Conservation (phyloP, 768 basidiomycete species). For the Bullera alba region DNA sequence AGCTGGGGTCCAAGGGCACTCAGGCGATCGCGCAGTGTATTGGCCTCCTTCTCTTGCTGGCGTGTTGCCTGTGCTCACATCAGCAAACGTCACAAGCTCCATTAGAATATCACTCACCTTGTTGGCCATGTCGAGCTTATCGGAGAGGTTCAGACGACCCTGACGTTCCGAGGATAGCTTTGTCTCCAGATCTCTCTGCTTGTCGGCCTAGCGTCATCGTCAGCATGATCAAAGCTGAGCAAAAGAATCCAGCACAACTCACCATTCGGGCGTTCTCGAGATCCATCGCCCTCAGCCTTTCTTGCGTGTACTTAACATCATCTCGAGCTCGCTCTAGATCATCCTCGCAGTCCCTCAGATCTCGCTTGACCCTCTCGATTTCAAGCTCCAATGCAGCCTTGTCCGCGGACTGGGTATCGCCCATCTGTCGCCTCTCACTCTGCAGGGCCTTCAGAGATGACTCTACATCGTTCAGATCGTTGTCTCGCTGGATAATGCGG, state of each 20-base stretch:
- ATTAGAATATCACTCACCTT: constrained; percentile 42
- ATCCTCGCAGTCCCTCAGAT: constrained; percentile 70
- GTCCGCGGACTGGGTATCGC: constrained; percentile 76
- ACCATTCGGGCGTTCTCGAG: constrained; percentile 62
- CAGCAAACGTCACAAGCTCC: not conserved
- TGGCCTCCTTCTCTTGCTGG: constrained; percentile 63
- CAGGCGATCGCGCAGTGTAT: constrained; percentile 56
- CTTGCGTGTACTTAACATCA: constrained; percentile 64
- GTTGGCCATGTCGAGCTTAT: constrained; percentile 75
- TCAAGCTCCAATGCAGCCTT: constrained; percentile 84
- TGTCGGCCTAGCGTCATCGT: constrained; percentile 52
- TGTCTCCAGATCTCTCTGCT: constrained; percentile 70
- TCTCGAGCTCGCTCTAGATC: constrained; percentile 65
- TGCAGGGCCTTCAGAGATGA: constrained; percentile 64
- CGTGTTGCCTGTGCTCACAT: constrained; percentile 48
- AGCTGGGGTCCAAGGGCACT: constrained; percentile 71
- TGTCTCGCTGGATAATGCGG: constrained; percentile 63
- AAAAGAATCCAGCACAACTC: constrained; percentile 4
- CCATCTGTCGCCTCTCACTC: constrained; percentile 66
- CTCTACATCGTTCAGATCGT: constrained; percentile 69
- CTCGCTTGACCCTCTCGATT: constrained; percentile 74
- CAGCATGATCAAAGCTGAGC: not conserved
- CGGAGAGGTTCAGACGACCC: constrained; percentile 72
- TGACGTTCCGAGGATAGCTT: constrained; percentile 81
- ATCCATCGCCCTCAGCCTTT: constrained; percentile 62